Percentiles rank a stretch among this genome's conserved stretches.
These are phyloP conservation scores for Alternaria triticimaculans DNA, from an alignment of 2,329 filamentous ascomycete genomes.

Conservation along the genomic window DNA sequence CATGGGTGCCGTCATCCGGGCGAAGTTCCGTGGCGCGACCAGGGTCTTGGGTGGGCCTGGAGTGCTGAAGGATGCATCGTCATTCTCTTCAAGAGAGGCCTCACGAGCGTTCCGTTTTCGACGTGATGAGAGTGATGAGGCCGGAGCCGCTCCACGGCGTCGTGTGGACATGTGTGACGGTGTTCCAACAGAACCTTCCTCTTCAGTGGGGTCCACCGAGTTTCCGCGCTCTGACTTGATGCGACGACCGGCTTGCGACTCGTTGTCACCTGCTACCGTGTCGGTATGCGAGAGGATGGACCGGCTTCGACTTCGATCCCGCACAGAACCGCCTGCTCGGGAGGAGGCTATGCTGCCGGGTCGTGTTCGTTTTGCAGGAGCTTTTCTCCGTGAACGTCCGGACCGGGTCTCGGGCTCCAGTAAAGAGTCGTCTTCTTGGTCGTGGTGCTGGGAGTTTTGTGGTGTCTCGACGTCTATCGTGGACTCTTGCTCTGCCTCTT, in stretches of 20 bases:
- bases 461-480: constrained; percentile 21
- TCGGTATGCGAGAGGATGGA: constrained; percentile 57
- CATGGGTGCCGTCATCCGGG: constrained; percentile 55
- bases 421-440: constrained; percentile 31
- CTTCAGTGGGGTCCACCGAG: constrained; percentile 52
- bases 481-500: constrained; percentile 27
- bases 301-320: constrained; percentile 56
- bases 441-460: constrained; percentile 20
- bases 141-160: constrained; percentile 30
- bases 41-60: constrained; percentile 43
- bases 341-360: constrained; percentile 56
- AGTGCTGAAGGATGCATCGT: constrained; percentile 34
- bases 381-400: constrained; percentile 42
- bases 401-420: constrained; percentile 37
- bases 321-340: constrained; percentile 52
- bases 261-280: constrained; percentile 49
- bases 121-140: constrained; percentile 44
- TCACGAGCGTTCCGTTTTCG: constrained; percentile 51
- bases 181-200: constrained; percentile 35
- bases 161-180: constrained; percentile 42
- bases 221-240: constrained; percentile 58
- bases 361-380: constrained; percentile 35
- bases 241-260: constrained; percentile 45
- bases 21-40: constrained; percentile 57
- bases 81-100: constrained; percentile 39